Evolutionary conservation across 2,329 filamentous ascomycete genomes (phyloP), one percentile per base, ranked within the genome.

Genomic region (Knoxdaviesia proteae): DNA sequence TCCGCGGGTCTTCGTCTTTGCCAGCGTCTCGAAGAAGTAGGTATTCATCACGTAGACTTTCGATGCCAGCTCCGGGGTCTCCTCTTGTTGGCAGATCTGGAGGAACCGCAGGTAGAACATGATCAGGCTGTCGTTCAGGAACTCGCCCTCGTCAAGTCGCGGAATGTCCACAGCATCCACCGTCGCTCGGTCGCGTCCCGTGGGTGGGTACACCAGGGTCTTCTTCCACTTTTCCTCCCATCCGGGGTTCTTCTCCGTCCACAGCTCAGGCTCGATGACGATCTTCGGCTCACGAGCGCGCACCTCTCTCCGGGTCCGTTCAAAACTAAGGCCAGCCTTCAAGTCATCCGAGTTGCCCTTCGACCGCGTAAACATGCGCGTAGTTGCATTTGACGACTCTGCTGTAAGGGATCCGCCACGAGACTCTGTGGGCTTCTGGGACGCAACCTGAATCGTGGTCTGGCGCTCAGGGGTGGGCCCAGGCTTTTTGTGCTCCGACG

Each of bases 121-220:
- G 49, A 98, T 81, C 32, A 98, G 63, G 52, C 84, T 94, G 61
- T 98, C 90, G 54, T 98, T 98, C 38, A 98, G 61, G 46, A 81
- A 93, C 50, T 94, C 73, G 8, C 77, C 82, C 48, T 92, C 82
- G 46, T 93, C 78, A 3, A 98, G 68, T 37, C 84, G 70, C 20
- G 68, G 61, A 34, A 96, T 75, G 52, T 90, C 84, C n/a, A 69
- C 63, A 47, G 69, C 74, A 44, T 82, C 72, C 1, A 90, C 74
- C 1, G 69, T 74, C 1, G 77, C 73, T 47, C 75, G 68, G 41
- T 72, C 70, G 43, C 67, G 71, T 3, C 74, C 73, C 31, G 59
- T 61, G 5, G 60, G 51, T 4, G 75, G 76, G 53, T 74, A 84
- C 2, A 74, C 61, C 1, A 87, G 61, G 2, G 78, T 69, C 41